Evolutionary conservation across 2,329 filamentous ascomycete genomes (phyloP).

Genomic region (Berkeleyomyces rouxiae): DNA sequence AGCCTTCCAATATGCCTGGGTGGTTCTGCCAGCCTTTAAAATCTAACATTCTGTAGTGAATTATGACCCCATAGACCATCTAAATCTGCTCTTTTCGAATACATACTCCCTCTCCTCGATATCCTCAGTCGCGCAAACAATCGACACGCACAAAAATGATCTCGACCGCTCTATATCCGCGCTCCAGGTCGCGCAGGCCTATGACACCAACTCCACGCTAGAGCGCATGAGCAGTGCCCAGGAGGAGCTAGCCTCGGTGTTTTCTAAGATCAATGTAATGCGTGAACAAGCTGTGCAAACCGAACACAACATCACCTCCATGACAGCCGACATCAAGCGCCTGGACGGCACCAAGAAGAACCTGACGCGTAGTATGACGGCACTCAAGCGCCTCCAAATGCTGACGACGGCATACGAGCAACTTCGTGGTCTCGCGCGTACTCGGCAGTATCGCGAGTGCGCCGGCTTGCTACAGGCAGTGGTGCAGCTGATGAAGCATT

Average conservation of each 20-base stretch:
- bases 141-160: conserved; percentile 63
- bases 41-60: conserved; percentile 33
- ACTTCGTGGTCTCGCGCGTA: conserved; percentile 63
- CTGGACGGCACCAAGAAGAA: conserved; percentile 94
- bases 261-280: conserved; percentile 88
- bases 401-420: conserved; percentile 98
- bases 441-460: conserved; percentile 85
- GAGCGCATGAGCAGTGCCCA: conserved; percentile 85
- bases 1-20: conserved; percentile 14
- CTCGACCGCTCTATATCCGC: conserved; percentile 61
- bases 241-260: conserved; percentile 72
- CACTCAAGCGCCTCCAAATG: conserved; percentile 94
- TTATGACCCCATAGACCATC: conserved; percentile 83
- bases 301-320: conserved; percentile 88
- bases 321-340: conserved; percentile 98
- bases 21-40: conserved; percentile 11
- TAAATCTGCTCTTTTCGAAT: conserved; percentile 87
- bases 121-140: conserved; percentile 51
- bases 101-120: conserved; percentile 71
- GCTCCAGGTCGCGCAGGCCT: conserved; percentile 63
- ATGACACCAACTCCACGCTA: conserved; percentile 72
- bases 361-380: conserved; percentile 92
- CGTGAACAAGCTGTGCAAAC: conserved; percentile 78
- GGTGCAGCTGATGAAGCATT: conserved; percentile 93
- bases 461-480: conserved; percentile 87